phyloP scores from a whole-genome alignment of 495 filamentous ascomycete genomes.

The Pseudoneurospora amorphoporcata region DNA sequence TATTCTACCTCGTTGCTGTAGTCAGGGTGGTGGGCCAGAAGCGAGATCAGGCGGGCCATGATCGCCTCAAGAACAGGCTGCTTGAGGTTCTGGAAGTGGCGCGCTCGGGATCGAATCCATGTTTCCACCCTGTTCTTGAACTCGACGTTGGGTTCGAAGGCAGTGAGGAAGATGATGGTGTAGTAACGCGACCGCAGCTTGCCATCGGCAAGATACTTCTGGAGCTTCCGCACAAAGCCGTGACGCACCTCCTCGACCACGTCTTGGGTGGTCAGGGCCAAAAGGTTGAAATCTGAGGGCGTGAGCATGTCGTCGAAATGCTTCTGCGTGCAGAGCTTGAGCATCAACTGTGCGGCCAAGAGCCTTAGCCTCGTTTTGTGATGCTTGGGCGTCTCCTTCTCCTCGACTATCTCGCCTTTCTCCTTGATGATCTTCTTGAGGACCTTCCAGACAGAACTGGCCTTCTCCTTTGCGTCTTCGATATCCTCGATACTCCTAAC shows the following conservation, averaged over 20 bases:
- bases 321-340: constrained; percentile 71
- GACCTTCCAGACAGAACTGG: constrained; percentile 61
- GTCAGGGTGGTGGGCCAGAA: constrained; percentile 93
- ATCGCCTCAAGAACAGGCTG: constrained; percentile 67
- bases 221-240: constrained; percentile 70
- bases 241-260: constrained; percentile 58
- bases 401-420: constrained; percentile 69
- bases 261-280: constrained; percentile 75
- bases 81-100: constrained; percentile 39
- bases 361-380: constrained; percentile 74
- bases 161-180: constrained; percentile 75
- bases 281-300: constrained; percentile 62
- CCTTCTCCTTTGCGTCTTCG: constrained; percentile 52
- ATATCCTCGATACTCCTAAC: constrained; percentile 54
- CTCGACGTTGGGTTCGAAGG: constrained; percentile 66
- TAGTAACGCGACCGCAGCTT: constrained; percentile 72
- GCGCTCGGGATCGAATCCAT: constrained; percentile 76
- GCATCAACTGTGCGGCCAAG: constrained; percentile 64
- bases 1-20: constrained; percentile 60
- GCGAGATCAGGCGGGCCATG: constrained; percentile 75
- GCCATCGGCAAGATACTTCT: constrained; percentile 66
- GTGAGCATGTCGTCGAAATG: constrained; percentile 67
- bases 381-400: constrained; percentile 56
- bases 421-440: constrained; percentile 63
- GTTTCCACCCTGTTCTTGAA: constrained; percentile 66